Evolutionary conservation across 2,329 filamentous ascomycete genomes (phyloP), one percentile per base, ranked within the genome.

Genomic region (Lasiodiplodia citricola): DNA sequence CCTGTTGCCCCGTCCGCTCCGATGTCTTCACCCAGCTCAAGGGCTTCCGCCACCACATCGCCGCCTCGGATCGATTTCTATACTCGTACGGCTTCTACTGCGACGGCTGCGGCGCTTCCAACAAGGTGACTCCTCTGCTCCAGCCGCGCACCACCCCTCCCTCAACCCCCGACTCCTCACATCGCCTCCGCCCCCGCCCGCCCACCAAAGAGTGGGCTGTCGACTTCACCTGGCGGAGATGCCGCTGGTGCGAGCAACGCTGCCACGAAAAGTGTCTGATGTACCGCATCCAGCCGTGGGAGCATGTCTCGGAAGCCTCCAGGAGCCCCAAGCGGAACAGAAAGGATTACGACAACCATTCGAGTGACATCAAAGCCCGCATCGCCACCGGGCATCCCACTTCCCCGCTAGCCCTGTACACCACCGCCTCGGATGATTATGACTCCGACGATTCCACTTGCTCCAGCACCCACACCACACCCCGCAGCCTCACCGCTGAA

Each of bases 31-130:
- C 8, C 14, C 25, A 14, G 7, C 21, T 52, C 28, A 23, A 52
- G 4, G 28, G 18, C 31, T 28, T 63, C 18, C 44, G 28, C 31
- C 60, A 63, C 31, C 60, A 4, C 10, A 16, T 63, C 44, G 8
- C 16, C n/a, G 38, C 23, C 18, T 2, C 21, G 8, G 60, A 51
- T 21, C 60, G 60, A 44, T 16, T 51, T n/a, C 10, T 11, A 6
- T 52, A 63, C 28, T 63, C 60, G 10, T 51, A 37, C 31, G 60
- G 60, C n/a, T 63, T 37, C 28, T 63, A 63, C 60, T 63, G 60
- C 18, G 44, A 51, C 21, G 8, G 60, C 18, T 63, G 60, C 28
- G 60, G 60, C 28, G 60, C 60, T 6, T 63, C 60, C 6, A 63
- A 63, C 31, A 63, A 63, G 31, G 44, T 63, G 44, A 6, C n/a